These are phyloP conservation scores for Trichomonascaceae sp. DNA, from an alignment of 1,139 yeast genomes.

Conservation along the genomic window DNA sequence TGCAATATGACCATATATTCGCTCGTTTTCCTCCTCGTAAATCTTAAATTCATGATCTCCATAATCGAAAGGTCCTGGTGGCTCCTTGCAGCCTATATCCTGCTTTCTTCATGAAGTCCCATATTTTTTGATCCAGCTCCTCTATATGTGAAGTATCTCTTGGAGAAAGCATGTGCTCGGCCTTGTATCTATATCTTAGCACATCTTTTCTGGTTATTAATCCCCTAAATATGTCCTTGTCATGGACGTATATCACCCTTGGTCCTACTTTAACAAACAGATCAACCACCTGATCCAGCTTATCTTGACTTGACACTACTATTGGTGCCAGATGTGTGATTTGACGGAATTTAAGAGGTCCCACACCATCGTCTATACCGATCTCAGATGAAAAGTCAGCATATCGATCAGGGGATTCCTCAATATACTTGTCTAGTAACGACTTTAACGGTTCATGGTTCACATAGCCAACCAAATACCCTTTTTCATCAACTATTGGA, in stretches of 20 bases:
- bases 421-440: conserved; percentile 12
- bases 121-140: conserved; percentile 22
- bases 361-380: conserved; percentile 20
- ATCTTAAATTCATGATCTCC: neutral
- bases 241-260: conserved; percentile 59
- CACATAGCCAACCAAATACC: conserved; percentile 31
- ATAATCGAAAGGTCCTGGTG: conserved; percentile 3
- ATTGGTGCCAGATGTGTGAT: conserved; percentile 46
- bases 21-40: neutral
- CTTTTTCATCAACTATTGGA: conserved; percentile 25
- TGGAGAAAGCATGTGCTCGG: conserved; percentile 17
- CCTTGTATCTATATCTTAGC: conserved; percentile 41
- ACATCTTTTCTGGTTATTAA: conserved; percentile 63
- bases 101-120: conserved; percentile 17
- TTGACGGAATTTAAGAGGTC: conserved; percentile 14
- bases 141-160: conserved; percentile 20
- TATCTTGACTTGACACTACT: conserved; percentile 47
- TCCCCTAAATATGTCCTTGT: conserved; percentile 49
- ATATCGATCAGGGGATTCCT: conserved; percentile 6
- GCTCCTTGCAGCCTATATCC: conserved; percentile 2
- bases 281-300: conserved; percentile 59
- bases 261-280: conserved; percentile 81
- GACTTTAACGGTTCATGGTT: conserved; percentile 32
- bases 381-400: conserved; percentile 10
- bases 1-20: neutral